Evolutionary conservation across 2,329 filamentous ascomycete species (phyloP), one percentile per base, ranked within the genome.

Genomic region (Neoscytalidium dimidiatum): DNA sequence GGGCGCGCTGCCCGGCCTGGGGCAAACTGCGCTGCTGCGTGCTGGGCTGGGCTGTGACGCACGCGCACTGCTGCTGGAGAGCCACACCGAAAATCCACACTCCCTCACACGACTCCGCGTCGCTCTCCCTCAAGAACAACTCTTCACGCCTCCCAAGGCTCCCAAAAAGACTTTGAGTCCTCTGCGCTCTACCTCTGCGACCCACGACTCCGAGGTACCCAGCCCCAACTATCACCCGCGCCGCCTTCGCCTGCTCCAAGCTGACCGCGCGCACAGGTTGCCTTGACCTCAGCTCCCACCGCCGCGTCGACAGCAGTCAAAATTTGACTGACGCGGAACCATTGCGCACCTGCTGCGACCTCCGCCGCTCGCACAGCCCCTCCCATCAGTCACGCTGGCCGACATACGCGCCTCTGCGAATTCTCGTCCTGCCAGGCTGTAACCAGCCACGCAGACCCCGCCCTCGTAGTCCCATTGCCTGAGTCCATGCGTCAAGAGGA

Each of bases 401-500:
- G 67, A 69, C 70, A 62, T 66, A 68, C 65, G 66, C 48, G 64
- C 56, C 35, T 64, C 68, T 51, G 41, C 26, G 58, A 64, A 49
- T 52, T 49, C 58, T 35, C 46, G 28, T 63, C 70, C 74, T 76
- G 75, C 74, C 75, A 75, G 75, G 75, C 75, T 75, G 66, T 71
- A 60, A 69, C 41, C 66, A 74, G 74, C 75, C 76, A 56, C 70
- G 74, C 74, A 77, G 75, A 71, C 70, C 65, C 62, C 58, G 65
- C 66, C 63, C 69, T 61, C 64, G 33, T 52, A 38, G 29, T 21
- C 21, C 49, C 17, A 21, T 57, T 65, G 63, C 56, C n/a, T 60
- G 70, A 69, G 79, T 92, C 88, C 89, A 97, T 97, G 93, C 94
- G 88, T 90, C 90, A 86, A 80, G 91, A 90, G 83, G 92, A 96